Base-by-base conservation (phyloP, 2,329 filamentous ascomycete genomes). In the Fusarium hostae region DNA sequence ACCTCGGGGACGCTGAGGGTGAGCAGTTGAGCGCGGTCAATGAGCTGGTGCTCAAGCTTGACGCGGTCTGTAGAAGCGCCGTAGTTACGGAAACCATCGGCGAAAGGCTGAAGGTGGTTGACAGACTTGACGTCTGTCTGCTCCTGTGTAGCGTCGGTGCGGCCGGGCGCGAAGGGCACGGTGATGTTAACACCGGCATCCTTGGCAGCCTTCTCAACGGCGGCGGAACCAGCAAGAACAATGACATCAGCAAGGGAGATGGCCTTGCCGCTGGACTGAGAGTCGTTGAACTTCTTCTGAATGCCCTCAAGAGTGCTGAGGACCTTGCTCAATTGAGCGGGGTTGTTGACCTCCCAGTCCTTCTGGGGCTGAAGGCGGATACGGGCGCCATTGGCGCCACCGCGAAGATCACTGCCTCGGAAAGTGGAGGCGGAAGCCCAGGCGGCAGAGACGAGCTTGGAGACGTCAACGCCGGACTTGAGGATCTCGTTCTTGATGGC, bases 61-160 rank as follows among this genome's bases (percentile, higher is more conserved):
- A 90, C 90, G 47, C 90, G 89, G 2, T 81, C 68, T 9, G 86
- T 89, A 4, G 87, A 88, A 73, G 87, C 84, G 78, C 91, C 92
- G 79, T 92, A 94, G 86, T 92, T 94, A 80, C 92, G 91, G 91
- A 95, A 94, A 18, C 91, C 91, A 70, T 94, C 92, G 28, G 86
- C 86, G 40, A 83, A 74, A 2, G 92, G 92, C 84, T 94, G 87
- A 35, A 95, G 87, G 82, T 92, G 84, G 63, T 79, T 79, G 77
- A 92, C 89, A 3, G 90, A 90, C 74, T 88, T 77, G 26, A 86
- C 82, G 58, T 94, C 92, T 15, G 92, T 94, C 82, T 93, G 86
- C 79, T 93, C 91, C 80, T 91, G 87, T 3, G 89, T 85, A 30
- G 92, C 91, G 74, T 95, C 92, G 54, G 82, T 88, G 64, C 92